These are phyloP conservation scores for Candida hungchunana DNA, from an alignment of 805 yeast genomes.

Conservation along the genomic window DNA sequence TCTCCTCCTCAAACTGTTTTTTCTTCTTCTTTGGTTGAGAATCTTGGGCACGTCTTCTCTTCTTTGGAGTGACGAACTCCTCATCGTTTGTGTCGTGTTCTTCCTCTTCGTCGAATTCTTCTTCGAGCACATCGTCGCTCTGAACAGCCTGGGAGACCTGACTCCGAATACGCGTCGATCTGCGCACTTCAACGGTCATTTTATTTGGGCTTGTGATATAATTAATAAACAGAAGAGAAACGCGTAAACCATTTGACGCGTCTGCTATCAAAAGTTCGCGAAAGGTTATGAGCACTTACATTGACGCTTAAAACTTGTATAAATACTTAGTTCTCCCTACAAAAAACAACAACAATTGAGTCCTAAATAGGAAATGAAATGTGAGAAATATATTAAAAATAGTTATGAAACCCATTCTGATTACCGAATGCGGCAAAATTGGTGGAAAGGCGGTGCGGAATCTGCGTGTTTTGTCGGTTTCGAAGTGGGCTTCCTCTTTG, in stretches of 20 bases:
- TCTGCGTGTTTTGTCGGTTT: neutral
- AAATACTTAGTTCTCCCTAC: too few species aligned
- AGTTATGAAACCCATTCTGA: too few species aligned
- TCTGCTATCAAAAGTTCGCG: too few species aligned
- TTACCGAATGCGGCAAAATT: neutral
- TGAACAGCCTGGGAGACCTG: constrained; percentile 18
- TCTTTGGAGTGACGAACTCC: constrained; percentile 10
- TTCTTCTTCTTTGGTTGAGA: constrained; percentile 5
- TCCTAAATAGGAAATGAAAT: too few species aligned
- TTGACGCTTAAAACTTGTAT: too few species aligned
- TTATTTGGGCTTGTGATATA: neutral
- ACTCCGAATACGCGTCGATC: constrained; percentile 23
- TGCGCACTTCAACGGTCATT: constrained; percentile 20
- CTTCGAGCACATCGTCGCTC: constrained; percentile 23
- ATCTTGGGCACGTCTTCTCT: constrained; percentile 15
- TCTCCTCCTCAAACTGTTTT: constrained; percentile 31
- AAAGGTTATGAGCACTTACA: too few species aligned
- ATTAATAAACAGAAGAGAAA: too few species aligned
- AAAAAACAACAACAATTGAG: too few species aligned
- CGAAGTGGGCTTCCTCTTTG: constrained; percentile 12
- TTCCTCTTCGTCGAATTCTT: constrained; percentile 21
- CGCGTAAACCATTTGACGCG: too few species aligned
- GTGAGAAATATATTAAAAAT: too few species aligned
- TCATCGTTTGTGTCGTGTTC: constrained; percentile 15
- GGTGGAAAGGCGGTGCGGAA: too few species aligned